These are phyloP conservation scores for Nectriaceae sp. DNA, from an alignment of 2,329 filamentous ascomycete species.

Conservation along the genomic window DNA sequence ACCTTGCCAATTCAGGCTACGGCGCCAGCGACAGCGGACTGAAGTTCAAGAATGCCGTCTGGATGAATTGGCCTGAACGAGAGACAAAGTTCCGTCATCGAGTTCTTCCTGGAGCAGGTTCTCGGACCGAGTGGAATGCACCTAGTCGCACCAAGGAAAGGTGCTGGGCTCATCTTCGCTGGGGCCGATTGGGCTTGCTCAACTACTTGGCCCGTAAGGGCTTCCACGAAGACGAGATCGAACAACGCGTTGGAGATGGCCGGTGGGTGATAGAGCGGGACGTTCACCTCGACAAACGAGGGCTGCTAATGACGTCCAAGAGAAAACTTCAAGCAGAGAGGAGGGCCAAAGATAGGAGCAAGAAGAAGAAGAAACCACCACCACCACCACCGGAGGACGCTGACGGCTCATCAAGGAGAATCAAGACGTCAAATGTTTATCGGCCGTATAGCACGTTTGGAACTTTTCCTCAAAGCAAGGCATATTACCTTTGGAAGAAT, in stretches of 20 bases:
- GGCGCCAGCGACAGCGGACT: slow-evolving; percentile 29
- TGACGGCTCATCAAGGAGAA: slow-evolving; percentile 11
- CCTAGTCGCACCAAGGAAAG: slow-evolving; percentile 13
- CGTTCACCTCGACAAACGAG: slow-evolving; percentile 22
- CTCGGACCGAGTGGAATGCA: slow-evolving; percentile 26
- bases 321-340: slow-evolving; percentile 9
- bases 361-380: slow-evolving; percentile 4
- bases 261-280: slow-evolving; percentile 26
- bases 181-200: slow-evolving; percentile 21
- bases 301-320: slow-evolving; percentile 20
- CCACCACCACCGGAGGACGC: slow-evolving; percentile 1
- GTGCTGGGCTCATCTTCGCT: slow-evolving; percentile 23
- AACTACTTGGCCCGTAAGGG: slow-evolving; percentile 28
- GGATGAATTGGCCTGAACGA: slow-evolving; percentile 31
- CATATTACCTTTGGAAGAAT: slow-evolving; percentile 27
- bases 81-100: slow-evolving; percentile 28
- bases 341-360: slow-evolving; percentile 8
- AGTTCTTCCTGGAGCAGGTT: slow-evolving; percentile 21
- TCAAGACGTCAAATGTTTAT: slow-evolving; percentile 29
- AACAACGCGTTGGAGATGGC: slow-evolving; percentile 21
- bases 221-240: slow-evolving; percentile 27
- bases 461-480: slow-evolving; percentile 21
- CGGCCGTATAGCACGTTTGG: slow-evolving; percentile 30
- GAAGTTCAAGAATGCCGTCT: slow-evolving; percentile 30
- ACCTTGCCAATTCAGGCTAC: slow-evolving; percentile 30